Evolutionary conservation across 2,329 filamentous ascomycete genomes (phyloP).

Genomic region (Trichoderma cornu-damae): DNA sequence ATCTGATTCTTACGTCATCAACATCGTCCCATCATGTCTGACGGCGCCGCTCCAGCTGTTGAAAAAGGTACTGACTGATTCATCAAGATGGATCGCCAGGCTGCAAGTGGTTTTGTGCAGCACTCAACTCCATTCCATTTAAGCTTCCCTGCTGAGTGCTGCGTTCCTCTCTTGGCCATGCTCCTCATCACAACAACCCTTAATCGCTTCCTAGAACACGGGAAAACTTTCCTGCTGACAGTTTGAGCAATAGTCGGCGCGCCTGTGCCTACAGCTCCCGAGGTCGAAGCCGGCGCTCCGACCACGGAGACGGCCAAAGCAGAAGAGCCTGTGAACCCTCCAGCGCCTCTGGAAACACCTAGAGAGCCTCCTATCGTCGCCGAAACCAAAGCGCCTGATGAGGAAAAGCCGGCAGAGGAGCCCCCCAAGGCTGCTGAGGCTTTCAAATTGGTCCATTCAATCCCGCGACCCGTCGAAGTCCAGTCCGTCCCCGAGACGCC

Average conservation of each 20-base stretch:
- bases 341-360: slow-evolving; percentile 16
- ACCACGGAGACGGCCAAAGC: slow-evolving; percentile 25
- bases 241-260: slow-evolving; percentile 26
- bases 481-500: slow-evolving; percentile 36
- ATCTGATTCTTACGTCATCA: slow-evolving; percentile 30
- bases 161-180: neutral
- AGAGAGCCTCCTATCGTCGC: slow-evolving; percentile 7
- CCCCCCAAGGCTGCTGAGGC: slow-evolving; percentile 5
- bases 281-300: slow-evolving; percentile 28
- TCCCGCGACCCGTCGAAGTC: slow-evolving; percentile 35
- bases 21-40: slow-evolving; percentile 32
- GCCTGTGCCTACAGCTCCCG: slow-evolving; percentile 28
- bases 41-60: slow-evolving; percentile 33
- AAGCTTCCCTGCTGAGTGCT: neutral
- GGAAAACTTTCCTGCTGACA: slow-evolving; percentile 11
- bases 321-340: slow-evolving; percentile 16
- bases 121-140: slow-evolving; percentile 8
- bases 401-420: slow-evolving; percentile 3
- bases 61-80: slow-evolving; percentile 33
- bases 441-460: slow-evolving; percentile 1
- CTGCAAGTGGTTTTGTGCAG: neutral
- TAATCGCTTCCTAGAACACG: neutral
- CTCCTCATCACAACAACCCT: neutral
- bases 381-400: slow-evolving; percentile 9
- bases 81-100: neutral